Evolutionary conservation across 352 stramenopile genomes (phyloP).

Genomic region (Thalassiosira hispida): DNA sequence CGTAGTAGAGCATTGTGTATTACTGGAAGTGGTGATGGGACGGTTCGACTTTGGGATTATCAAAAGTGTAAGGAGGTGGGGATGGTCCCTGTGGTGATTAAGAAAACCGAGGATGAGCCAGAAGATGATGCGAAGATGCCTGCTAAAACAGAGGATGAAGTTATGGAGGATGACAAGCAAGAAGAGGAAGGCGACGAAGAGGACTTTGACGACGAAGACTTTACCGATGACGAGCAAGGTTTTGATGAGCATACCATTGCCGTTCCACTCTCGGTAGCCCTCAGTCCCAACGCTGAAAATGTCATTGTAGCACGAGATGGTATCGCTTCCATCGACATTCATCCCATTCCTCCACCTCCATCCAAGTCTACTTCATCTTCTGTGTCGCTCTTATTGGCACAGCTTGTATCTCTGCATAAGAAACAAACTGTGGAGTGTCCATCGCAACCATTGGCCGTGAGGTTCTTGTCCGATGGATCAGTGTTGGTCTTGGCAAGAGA

Average conservation of each 20-base stretch:
- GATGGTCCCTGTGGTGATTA: constrained; percentile 43
- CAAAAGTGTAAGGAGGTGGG: constrained; percentile 52
- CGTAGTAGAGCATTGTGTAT: constrained; percentile 34
- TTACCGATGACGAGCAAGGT: constrained; percentile 29
- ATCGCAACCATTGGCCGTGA: constrained; percentile 48
- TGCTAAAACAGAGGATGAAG: background rate
- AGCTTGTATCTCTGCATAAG: constrained; percentile 51
- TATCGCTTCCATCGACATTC: constrained; percentile 46
- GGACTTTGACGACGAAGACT: constrained; percentile 18
- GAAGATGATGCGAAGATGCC: constrained; percentile 4
- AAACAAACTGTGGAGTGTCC: constrained; percentile 52
- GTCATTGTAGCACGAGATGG: constrained; percentile 66
- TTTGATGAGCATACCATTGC: constrained; percentile 35
- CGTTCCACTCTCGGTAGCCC: constrained; percentile 41
- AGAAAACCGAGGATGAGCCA: background rate
- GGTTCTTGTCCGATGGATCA: constrained; percentile 37
- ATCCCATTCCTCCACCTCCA: constrained; percentile 32
- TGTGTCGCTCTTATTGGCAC: constrained; percentile 33
- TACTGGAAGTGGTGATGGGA: constrained; percentile 72
- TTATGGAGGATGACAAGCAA: constrained; percentile 9
- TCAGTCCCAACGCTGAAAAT: constrained; percentile 36
- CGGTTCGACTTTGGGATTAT: constrained; percentile 75
- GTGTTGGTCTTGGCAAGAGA: constrained; percentile 57
- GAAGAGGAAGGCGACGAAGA: constrained; percentile 23
- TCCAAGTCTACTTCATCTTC: constrained; percentile 14